phyloP scores from a whole-genome alignment of 2,329 filamentous ascomycete genomes.

The Fusarium foetens region DNA sequence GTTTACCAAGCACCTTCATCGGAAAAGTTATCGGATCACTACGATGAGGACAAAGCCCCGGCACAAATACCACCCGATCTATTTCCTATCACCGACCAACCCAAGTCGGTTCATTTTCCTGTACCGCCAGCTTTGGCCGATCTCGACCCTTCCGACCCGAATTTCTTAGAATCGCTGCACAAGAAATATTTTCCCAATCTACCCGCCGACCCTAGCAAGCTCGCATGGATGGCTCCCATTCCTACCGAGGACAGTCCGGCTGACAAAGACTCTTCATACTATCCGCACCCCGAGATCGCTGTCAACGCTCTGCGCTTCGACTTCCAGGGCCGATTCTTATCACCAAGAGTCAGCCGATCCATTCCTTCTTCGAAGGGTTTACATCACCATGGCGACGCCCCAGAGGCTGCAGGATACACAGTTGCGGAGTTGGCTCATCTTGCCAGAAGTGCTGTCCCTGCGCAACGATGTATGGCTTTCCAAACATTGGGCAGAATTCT shows the following conservation, averaged over 20 bases:
- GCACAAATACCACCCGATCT: conserved; percentile 55
- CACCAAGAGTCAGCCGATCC: conserved; percentile 77
- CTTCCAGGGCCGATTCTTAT: conserved; percentile 82
- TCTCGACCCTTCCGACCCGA: conserved; percentile 83
- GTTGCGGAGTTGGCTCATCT: conserved; percentile 85
- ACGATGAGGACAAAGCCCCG: conserved; percentile 57
- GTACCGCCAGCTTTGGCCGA: conserved; percentile 67
- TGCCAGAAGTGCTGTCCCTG: conserved; percentile 81
- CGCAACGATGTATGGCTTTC: conserved; percentile 90
- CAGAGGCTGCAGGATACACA: conserved; percentile 94
- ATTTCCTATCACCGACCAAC: conserved; percentile 54
- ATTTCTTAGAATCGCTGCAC: conserved; percentile 87
- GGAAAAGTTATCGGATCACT: conserved; percentile 47
- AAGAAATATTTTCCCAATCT: conserved; percentile 93
- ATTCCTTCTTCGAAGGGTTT: conserved; percentile 83
- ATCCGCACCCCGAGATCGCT: conserved; percentile 78
- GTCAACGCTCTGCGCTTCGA: conserved; percentile 87
- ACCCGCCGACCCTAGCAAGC: conserved; percentile 82
- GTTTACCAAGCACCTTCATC: conserved; percentile 5
- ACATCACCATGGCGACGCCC: conserved; percentile 93
- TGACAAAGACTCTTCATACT: conserved; percentile 80
- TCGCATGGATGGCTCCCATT: conserved; percentile 88
- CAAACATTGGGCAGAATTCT: conserved; percentile 89
- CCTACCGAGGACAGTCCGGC: conserved; percentile 71
- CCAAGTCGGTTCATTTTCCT: conserved; percentile 70